These are phyloP conservation scores for Magnusiomyces paraingens DNA, from an alignment of 1,139 yeast species.

Conservation along the genomic window DNA sequence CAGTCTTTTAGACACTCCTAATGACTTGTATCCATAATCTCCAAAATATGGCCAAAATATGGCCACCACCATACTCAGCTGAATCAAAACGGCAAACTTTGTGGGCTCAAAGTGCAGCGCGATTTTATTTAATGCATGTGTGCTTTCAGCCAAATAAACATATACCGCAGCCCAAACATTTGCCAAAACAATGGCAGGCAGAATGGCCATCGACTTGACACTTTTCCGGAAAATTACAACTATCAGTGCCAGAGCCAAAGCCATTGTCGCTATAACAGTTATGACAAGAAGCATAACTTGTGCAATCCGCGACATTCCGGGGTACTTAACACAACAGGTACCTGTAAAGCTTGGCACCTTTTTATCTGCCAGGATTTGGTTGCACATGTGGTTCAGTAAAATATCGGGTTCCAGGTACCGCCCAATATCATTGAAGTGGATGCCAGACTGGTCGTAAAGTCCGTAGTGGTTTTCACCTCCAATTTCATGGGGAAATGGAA, in stretches of 20 bases:
- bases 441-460: not conserved
- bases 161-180: not conserved
- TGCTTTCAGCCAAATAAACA: not conserved
- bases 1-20: not conserved
- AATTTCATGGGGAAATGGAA: not conserved
- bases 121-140: not conserved
- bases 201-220: not conserved
- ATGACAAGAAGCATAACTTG: not conserved
- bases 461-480: not conserved
- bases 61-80: no score
- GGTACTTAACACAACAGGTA: conserved; percentile 10
- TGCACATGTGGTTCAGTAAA: conserved; percentile 13
- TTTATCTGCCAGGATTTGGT: not conserved
- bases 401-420: conserved; percentile 7
- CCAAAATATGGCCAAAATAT: no score
- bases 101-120: not conserved
- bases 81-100: no score
- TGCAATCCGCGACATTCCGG: not conserved
- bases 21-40: no score
- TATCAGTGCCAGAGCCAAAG: not conserved
- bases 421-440: not conserved
- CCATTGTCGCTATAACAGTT: not conserved
- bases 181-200: not conserved
- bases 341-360: not conserved
- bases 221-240: no score